phyloP scores from a whole-genome alignment of 129 eudicot species.

The Smallanthus sonchifolius region DNA sequence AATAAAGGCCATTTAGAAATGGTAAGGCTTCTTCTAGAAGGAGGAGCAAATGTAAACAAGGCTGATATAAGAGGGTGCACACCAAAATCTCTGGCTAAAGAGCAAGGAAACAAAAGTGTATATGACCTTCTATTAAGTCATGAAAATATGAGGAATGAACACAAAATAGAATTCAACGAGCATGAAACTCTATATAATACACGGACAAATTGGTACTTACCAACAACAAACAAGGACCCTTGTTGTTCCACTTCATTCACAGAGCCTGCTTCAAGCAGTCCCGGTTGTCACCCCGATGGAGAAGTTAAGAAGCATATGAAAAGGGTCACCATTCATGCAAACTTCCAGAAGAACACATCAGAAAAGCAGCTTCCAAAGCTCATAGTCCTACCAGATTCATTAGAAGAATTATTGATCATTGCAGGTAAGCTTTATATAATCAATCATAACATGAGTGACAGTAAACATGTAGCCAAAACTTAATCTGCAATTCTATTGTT shows the following conservation, averaged over 20 bases:
- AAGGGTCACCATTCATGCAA: slow-evolving; percentile 76
- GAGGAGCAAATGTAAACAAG: slow-evolving; percentile 40
- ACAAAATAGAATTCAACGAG: slow-evolving; percentile 36
- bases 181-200: slow-evolving; percentile 25
- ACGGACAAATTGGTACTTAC: slow-evolving; percentile 9
- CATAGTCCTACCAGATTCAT: slow-evolving; percentile 77
- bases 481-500: not conserved
- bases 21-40: slow-evolving; percentile 46
- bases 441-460: not conserved
- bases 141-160: slow-evolving; percentile 41
- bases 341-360: slow-evolving; percentile 21
- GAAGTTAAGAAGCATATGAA: slow-evolving; percentile 28
- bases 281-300: slow-evolving; percentile 29
- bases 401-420: slow-evolving; percentile 54
- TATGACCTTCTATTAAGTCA: slow-evolving; percentile 36
- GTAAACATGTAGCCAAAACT: slow-evolving; percentile 20
- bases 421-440: slow-evolving; percentile 54
- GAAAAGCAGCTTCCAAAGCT: slow-evolving; percentile 57
- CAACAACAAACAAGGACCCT: slow-evolving; percentile 25
- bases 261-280: slow-evolving; percentile 21
- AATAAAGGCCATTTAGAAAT: slow-evolving; percentile 47
- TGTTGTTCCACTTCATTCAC: slow-evolving; percentile 26
- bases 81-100: slow-evolving; percentile 41
- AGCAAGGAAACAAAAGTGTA: slow-evolving; percentile 40
- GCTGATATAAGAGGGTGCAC: slow-evolving; percentile 52